Conservation (phyloP, 2,329 filamentous ascomycete species). For the Aphanoascus verrucosus region DNA sequence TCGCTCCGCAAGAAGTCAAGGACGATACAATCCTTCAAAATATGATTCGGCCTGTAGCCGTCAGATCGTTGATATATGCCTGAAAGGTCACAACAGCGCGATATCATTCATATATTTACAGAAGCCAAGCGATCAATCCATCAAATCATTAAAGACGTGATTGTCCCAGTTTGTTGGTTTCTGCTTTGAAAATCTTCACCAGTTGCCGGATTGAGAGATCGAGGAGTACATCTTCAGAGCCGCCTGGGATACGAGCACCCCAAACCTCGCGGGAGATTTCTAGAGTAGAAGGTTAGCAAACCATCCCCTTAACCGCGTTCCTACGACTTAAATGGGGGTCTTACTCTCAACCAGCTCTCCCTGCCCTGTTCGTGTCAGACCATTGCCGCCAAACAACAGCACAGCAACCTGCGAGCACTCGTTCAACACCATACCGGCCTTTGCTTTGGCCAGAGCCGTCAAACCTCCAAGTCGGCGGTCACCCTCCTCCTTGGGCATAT, state of each 20-base stretch:
- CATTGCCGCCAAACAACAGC: constrained; percentile 63
- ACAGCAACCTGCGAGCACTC: constrained; percentile 60
- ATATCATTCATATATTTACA: not conserved
- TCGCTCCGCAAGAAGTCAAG: no score
- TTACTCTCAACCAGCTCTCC: constrained; percentile 60
- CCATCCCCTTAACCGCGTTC: no score
- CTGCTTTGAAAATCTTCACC: constrained; percentile 51
- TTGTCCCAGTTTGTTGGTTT: constrained; percentile 25
- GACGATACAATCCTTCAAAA: not conserved
- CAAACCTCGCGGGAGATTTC: constrained; percentile 55
- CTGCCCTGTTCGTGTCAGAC: constrained; percentile 57
- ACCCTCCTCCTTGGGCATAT: constrained; percentile 42
- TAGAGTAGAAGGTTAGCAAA: constrained; percentile 22
- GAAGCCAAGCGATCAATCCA: not conserved
- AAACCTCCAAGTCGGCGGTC: constrained; percentile 54
- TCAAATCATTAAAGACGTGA: constrained; percentile 15
- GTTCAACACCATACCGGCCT: constrained; percentile 59
- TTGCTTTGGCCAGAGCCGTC: constrained; percentile 62
- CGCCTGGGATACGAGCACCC: constrained; percentile 53
- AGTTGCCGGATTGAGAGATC: constrained; percentile 60
- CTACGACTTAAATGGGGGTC: no score
- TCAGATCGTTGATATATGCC: no score
- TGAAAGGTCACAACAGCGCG: not conserved
- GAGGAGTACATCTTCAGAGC: constrained; percentile 62
- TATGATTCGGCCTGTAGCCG: not conserved